A percentile compares a stretch with the other conserved stretches of the same genome.
Conservation (phyloP, 805 yeast genomes). For the Starmerella cellae region DNA sequence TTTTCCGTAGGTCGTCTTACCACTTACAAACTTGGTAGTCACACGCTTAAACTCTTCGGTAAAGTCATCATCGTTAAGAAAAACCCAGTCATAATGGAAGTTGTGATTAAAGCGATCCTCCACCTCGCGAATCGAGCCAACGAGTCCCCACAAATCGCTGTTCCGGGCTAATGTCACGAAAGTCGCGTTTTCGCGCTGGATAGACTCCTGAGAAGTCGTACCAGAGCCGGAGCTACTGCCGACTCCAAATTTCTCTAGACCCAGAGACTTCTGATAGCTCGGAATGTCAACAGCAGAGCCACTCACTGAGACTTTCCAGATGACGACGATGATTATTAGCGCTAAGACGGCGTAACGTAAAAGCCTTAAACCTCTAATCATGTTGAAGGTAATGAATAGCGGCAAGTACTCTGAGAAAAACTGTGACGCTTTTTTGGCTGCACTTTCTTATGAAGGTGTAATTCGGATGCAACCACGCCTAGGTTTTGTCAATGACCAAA, state of each 20-base stretch:
- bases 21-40: slow-evolving; percentile 45
- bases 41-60: slow-evolving; percentile 51
- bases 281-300: slow-evolving; percentile 5
- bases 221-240: slow-evolving; percentile 1
- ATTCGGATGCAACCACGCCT: not conserved
- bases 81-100: slow-evolving; percentile 83
- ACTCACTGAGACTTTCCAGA: slow-evolving; percentile 21
- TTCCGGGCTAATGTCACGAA: slow-evolving; percentile 54
- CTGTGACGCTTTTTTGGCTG: no score
- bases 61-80: slow-evolving; percentile 70
- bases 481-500: not conserved
- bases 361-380: slow-evolving; percentile 30
- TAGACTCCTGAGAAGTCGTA: slow-evolving; percentile 2
- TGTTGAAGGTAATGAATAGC: slow-evolving; percentile 5
- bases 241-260: not conserved
- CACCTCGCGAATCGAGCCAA: slow-evolving; percentile 50
- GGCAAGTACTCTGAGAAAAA: no score
- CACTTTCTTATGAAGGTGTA: not conserved
- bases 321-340: slow-evolving; percentile 24
- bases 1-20: slow-evolving; percentile 55
- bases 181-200: slow-evolving; percentile 31
- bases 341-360: slow-evolving; percentile 28
- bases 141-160: slow-evolving; percentile 43
- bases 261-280: slow-evolving; percentile 12
- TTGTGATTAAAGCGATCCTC: slow-evolving; percentile 70